phyloP scores from a whole-genome alignment of 805 yeast genomes.

The Kodamaea hsintzibuensis region DNA sequence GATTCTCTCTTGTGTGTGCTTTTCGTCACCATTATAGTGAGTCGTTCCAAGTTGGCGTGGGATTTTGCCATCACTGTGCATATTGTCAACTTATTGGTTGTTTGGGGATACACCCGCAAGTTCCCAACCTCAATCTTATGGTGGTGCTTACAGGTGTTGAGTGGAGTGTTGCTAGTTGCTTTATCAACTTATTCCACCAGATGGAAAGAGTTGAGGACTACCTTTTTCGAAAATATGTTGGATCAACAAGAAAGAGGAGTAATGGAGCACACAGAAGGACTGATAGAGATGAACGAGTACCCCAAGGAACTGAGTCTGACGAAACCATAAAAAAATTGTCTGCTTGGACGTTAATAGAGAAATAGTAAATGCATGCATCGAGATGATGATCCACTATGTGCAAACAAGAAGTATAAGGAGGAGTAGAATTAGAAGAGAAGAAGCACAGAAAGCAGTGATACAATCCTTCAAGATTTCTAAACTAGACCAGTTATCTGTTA shows the following conservation, averaged over 20 bases:
- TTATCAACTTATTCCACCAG: conserved; percentile 88
- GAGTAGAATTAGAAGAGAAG: no score
- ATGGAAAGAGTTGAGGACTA: conserved; percentile 87
- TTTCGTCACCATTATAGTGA: conserved; percentile 83
- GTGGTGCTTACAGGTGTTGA: conserved; percentile 78
- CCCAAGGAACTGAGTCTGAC: conserved; percentile 8
- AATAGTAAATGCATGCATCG: not conserved
- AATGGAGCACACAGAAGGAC: conserved; percentile 16
- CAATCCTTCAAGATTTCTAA: no score
- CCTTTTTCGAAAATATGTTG: conserved; percentile 82
- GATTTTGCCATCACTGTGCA: conserved; percentile 96
- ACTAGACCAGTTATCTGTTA: no score
- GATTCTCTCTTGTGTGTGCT: conserved; percentile 82
- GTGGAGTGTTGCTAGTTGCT: conserved; percentile 67
- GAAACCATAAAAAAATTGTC: not conserved
- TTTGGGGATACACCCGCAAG: conserved; percentile 60
- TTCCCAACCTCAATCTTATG: conserved; percentile 75
- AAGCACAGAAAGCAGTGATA: no score
- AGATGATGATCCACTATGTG: no score
- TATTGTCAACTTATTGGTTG: conserved; percentile 70
- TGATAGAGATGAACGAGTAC: conserved; percentile 22
- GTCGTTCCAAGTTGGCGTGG: conserved; percentile 91
- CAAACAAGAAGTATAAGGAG: no score
- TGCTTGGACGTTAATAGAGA: not conserved
- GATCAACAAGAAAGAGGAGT: conserved; percentile 56